Percentiles rank a stretch among this genome's conserved stretches.
These are phyloP conservation scores for Bipolaris sorokiniana DNA, from an alignment of 2,329 filamentous ascomycete genomes.

Conservation along the genomic window DNA sequence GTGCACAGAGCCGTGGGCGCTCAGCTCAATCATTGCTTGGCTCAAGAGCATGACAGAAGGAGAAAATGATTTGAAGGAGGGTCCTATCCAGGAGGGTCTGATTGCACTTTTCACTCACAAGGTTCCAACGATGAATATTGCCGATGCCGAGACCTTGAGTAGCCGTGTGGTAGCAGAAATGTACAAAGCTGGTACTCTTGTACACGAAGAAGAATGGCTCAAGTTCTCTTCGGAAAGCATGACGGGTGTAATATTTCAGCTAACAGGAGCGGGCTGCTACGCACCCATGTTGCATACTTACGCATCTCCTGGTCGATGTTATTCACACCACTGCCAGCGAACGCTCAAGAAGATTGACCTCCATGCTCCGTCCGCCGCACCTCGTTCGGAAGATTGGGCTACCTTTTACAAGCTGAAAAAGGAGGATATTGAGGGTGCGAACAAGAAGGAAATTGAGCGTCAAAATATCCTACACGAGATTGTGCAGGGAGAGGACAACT, in stretches of 20 bases:
- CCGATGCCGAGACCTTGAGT: conserved; percentile 89
- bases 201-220: conserved; percentile 96
- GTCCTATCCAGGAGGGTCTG: conserved; percentile 84
- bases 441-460: conserved; percentile 86
- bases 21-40: conserved; percentile 88
- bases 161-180: conserved; percentile 78
- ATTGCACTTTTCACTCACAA: conserved; percentile 91
- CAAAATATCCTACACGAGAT: conserved; percentile 97
- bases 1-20: conserved; percentile 89
- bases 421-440: conserved; percentile 71
- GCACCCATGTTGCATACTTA: conserved; percentile 79
- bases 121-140: conserved; percentile 97
- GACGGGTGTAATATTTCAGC: conserved; percentile 89
- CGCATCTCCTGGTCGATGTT: conserved; percentile 76
- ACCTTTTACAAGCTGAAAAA: conserved; percentile 85
- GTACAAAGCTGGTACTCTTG: conserved; percentile 76
- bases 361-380: conserved; percentile 70
- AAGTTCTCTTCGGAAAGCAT: conserved; percentile 83
- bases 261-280: conserved; percentile 92
- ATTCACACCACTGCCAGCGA: conserved; percentile 90
- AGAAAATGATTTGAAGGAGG: conserved; percentile 83
- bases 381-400: conserved; percentile 80
- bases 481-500: conserved; percentile 88
- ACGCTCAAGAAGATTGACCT: conserved; percentile 95
- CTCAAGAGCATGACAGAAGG: conserved; percentile 88